Percentiles rank a stretch among this genome's conserved stretches.
Evolutionary conservation across 2,329 filamentous ascomycete species (phyloP).

Genomic region (Fusarium brachygibbosum): DNA sequence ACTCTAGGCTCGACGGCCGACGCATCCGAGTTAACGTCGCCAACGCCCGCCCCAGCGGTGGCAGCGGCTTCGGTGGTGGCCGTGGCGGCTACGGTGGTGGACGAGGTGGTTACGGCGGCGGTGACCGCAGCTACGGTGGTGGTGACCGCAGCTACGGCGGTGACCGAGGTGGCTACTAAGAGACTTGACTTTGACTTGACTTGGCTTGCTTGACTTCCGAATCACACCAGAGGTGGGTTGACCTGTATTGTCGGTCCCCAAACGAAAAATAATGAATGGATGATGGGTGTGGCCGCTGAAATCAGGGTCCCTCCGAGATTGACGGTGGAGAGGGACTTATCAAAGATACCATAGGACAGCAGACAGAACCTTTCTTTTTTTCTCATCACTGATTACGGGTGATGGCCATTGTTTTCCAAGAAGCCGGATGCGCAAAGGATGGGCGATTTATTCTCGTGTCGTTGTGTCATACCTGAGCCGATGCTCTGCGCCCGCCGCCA

Average conservation of each 20-base stretch:
- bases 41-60: background rate
- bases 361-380: conserved; percentile 11
- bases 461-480: conserved; percentile 1
- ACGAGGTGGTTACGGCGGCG: background rate
- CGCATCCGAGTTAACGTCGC: conserved; percentile 7
- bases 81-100: conserved; percentile 4
- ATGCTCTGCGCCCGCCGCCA: conserved; percentile 1
- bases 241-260: background rate
- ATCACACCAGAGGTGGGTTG: background rate
- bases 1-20: conserved; percentile 2
- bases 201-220: background rate
- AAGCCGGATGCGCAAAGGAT: background rate
- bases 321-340: conserved; percentile 7
- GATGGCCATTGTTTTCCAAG: background rate
- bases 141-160: conserved; percentile 1
- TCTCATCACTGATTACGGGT: background rate
- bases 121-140: background rate
- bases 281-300: conserved; percentile 3
- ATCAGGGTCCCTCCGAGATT: background rate
- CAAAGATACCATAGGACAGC: conserved; percentile 13
- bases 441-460: conserved; percentile 4
- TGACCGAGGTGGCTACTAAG: conserved; percentile 7
- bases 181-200: background rate
- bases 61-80: background rate
- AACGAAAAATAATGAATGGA: conserved; percentile 6